Percentiles rank a stretch among this genome's conserved stretches.
These are phyloP conservation scores for Paratinospora sagittata DNA, from an alignment of 164 flowering plant genomes.

Conservation along the genomic window DNA sequence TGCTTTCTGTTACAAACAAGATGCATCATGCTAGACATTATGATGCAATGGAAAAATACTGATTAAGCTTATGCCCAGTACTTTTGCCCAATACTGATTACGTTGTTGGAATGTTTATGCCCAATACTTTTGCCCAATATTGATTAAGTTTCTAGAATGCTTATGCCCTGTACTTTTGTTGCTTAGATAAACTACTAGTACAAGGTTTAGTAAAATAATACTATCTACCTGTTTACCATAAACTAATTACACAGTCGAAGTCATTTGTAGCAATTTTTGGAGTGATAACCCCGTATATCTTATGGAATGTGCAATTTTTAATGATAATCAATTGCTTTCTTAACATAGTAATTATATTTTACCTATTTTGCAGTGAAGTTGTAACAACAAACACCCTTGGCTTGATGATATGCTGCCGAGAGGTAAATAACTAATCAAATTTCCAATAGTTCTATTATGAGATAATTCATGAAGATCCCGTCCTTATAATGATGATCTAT, in stretches of 20 bases:
- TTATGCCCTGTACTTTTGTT: neutral
- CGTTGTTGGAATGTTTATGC: neutral
- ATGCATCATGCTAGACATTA: neutral
- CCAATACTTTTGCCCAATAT: too few relatives aligned
- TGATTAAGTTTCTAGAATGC: neutral
- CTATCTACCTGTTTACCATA: neutral
- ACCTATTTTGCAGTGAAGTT: conserved; percentile 63
- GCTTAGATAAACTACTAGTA: neutral
- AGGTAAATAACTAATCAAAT: conserved; percentile 49
- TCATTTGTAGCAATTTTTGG: neutral
- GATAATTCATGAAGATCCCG: neutral
- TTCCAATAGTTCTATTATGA: conserved; percentile 7
- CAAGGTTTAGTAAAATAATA: neutral
- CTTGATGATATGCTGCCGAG: conserved; percentile 94
- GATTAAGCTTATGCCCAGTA: neutral
- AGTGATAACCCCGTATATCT: neutral
- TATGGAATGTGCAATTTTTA: neutral
- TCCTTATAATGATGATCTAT: conserved; percentile 12
- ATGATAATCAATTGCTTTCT: neutral
- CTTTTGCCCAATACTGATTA: neutral
- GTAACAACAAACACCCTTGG: conserved; percentile 93
- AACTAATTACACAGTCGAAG: neutral
- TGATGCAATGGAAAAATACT: neutral
- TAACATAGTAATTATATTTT: neutral
- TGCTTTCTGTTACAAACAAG: neutral